These are phyloP conservation scores for Calophaca sinica DNA, from an alignment of 306 rosid genomes.

Conservation along the genomic window DNA sequence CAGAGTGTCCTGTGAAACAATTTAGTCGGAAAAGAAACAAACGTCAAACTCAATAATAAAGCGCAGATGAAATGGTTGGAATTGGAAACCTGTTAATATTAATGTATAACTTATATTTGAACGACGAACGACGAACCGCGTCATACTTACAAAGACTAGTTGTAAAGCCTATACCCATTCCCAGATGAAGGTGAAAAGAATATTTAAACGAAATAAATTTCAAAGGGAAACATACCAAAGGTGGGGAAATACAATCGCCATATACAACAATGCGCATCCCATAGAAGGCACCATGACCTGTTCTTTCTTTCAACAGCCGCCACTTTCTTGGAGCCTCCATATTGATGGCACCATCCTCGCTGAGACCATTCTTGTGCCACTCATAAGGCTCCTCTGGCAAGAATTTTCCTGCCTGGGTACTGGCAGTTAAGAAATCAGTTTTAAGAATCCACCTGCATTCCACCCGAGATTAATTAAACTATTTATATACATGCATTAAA, in stretches of 20 bases:
- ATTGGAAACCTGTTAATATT: not conserved
- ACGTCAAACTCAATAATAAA: constrained; percentile 11
- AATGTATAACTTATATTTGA: not conserved
- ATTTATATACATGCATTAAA: constrained; percentile 19
- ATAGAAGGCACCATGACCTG: constrained; percentile 85
- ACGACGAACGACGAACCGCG: constrained; percentile 10
- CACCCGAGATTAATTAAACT: constrained; percentile 37
- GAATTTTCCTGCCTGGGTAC: constrained; percentile 70
- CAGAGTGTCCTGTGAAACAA: constrained; percentile 76
- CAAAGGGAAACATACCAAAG: constrained; percentile 69
- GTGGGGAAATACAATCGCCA: constrained; percentile 85
- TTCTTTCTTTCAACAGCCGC: constrained; percentile 82
- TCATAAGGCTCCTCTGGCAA: constrained; percentile 85
- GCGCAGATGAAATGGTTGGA: not conserved
- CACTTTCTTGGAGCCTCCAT: constrained; percentile 98
- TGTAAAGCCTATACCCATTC: not conserved
- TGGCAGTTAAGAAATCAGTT: constrained; percentile 79
- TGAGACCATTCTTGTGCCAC: constrained; percentile 84
- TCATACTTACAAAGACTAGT: constrained; percentile 14
- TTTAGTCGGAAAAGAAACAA: constrained; percentile 18
- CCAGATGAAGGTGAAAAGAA: constrained; percentile 25
- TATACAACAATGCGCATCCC: constrained; percentile 80
- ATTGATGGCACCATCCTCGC: constrained; percentile 84
- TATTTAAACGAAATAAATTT: constrained; percentile 3
- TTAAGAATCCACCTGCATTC: constrained; percentile 93